Conservation (phyloP, 495 filamentous ascomycete species). For the Aspergillus funiculosus region DNA sequence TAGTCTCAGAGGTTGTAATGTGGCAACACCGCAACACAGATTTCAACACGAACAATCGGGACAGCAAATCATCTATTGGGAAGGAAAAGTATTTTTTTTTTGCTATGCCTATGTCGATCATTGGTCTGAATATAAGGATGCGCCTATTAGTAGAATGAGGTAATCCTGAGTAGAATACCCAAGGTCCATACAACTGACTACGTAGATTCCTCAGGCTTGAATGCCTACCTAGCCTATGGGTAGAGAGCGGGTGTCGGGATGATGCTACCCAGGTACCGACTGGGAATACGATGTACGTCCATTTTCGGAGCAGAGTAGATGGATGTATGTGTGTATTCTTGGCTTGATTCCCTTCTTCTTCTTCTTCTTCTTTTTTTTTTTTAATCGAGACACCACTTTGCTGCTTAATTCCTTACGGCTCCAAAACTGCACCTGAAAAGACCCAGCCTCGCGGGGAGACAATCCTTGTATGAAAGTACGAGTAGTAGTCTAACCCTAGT, state of each 20-base stretch:
- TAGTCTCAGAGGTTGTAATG: too few relatives aligned
- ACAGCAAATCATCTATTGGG: conserved; percentile 14
- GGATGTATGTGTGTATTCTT: too few relatives aligned
- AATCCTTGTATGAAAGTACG: too few relatives aligned
- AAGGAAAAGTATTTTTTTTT: conserved; percentile 15
- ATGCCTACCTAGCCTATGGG: conserved; percentile 4
- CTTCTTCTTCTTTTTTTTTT: too few relatives aligned
- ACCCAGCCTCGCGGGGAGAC: too few relatives aligned
- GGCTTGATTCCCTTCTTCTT: too few relatives aligned
- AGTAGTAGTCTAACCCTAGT: too few relatives aligned
- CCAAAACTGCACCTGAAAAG: too few relatives aligned
- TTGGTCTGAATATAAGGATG: conserved; percentile 8
- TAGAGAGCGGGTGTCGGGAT: neutral
- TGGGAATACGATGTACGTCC: neutral
- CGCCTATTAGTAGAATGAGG: neutral
- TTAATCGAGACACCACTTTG: too few relatives aligned
- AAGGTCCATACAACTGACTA: too few relatives aligned
- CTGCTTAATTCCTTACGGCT: too few relatives aligned
- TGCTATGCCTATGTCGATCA: neutral
- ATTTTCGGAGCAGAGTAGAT: too few relatives aligned
- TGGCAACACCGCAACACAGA: conserved; percentile 15
- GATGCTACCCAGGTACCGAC: conserved; percentile 1
- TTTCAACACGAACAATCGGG: conserved; percentile 7
- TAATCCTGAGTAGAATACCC: conserved; percentile 10
- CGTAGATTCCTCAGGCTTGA: conserved; percentile 9